Percentiles rank a stretch among this genome's conserved stretches.
Conservation (phyloP, 2,329 filamentous ascomycete genomes). For the Camptophora hylomeconis region DNA sequence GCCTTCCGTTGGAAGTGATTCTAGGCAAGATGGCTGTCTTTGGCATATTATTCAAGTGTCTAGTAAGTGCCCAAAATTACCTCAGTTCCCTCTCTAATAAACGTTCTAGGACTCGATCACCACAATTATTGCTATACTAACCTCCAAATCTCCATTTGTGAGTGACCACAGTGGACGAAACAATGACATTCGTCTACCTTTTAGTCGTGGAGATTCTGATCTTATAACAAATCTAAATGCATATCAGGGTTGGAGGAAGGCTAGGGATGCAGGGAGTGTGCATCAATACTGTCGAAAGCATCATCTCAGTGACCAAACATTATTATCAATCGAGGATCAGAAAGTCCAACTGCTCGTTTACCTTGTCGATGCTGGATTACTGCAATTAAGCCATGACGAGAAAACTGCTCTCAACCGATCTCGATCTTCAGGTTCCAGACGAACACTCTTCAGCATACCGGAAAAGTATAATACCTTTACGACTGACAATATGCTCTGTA, state of each 20-base stretch:
- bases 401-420: constrained; percentile 52
- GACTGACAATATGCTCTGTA: constrained; percentile 68
- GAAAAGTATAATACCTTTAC: constrained; percentile 1
- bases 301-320: constrained; percentile 76
- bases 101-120: constrained; percentile 58
- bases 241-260: constrained; percentile 75
- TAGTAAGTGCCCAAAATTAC: constrained; percentile 35
- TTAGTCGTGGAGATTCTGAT: constrained; percentile 80
- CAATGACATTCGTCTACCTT: constrained; percentile 59
- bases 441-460: constrained; percentile 43
- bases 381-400: constrained; percentile 63
- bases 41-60: constrained; percentile 73
- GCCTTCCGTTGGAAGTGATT: constrained; percentile 84
- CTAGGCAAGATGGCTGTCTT: constrained; percentile 85
- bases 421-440: constrained; percentile 7
- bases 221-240: constrained; percentile 88
- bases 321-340: constrained; percentile 86
- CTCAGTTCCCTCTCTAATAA: background rate
- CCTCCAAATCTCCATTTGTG: constrained; percentile 87
- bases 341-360: constrained; percentile 82
- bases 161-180: constrained; percentile 45
- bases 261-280: constrained; percentile 55
- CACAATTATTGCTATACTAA: constrained; percentile 83
- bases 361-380: constrained; percentile 71
- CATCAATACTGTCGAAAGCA: constrained; percentile 94